A percentile compares a stretch with the other conserved stretches of the same genome.
phyloP scores from a whole-genome alignment of 371 early-diverging fungal species.

The Circinella minor region DNA sequence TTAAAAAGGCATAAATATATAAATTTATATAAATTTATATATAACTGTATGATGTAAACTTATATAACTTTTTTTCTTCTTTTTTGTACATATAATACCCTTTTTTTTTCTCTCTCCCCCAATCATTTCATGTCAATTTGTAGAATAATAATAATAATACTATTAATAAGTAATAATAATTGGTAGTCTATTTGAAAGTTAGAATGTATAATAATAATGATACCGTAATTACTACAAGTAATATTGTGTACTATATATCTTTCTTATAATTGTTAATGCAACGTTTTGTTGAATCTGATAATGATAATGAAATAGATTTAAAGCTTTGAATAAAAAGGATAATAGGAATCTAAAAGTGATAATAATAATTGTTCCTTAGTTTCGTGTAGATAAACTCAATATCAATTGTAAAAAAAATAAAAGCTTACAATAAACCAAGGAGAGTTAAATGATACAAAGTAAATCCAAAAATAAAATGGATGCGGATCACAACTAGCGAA shows the following conservation, averaged over 20 bases:
- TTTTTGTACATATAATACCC: too few relatives aligned
- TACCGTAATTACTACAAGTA: too few relatives aligned
- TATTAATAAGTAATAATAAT: too few relatives aligned
- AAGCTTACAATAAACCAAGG: conserved; percentile 46
- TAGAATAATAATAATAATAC: too few relatives aligned
- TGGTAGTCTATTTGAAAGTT: too few relatives aligned
- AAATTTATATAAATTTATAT: too few relatives aligned
- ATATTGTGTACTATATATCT: neutral
- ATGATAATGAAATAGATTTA: neutral
- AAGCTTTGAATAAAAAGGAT: conserved; percentile 9
- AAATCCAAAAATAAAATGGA: conserved; percentile 49
- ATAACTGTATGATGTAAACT: neutral
- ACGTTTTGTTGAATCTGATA: neutral
- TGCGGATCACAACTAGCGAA: conserved; percentile 39
- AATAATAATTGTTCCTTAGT: neutral
- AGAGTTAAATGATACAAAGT: conserved; percentile 46
- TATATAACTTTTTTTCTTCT: neutral
- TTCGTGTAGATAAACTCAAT: neutral
- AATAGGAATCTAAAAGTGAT: conserved; percentile 2
- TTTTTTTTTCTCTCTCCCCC: too few relatives aligned
- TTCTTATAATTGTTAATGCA: neutral
- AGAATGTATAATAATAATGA: too few relatives aligned
- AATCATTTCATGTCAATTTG: too few relatives aligned
- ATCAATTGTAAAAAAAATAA: neutral
- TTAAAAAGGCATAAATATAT: neutral